phyloP scores from a whole-genome alignment of 1,284 basidiomycete genomes.

The Marasmius sp. region DNA sequence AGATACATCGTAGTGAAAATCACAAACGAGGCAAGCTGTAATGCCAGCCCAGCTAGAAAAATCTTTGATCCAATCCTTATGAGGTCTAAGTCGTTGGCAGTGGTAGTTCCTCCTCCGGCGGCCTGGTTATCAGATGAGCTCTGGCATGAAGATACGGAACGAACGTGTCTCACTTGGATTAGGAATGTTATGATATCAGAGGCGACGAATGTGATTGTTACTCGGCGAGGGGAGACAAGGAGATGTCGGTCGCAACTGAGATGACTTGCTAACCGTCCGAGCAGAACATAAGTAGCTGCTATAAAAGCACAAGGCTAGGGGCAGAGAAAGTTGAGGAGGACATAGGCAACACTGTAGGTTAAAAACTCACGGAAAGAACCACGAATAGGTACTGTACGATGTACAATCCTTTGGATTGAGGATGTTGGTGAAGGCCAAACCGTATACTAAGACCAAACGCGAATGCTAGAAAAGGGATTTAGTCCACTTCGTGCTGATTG shows the following conservation, averaged over 20 bases:
- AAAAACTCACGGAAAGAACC: conserved; percentile 55
- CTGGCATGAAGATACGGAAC: not conserved
- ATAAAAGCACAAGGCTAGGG: conserved; percentile 72
- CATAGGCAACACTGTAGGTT: conserved; percentile 7
- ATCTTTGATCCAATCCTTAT: conserved; percentile 35
- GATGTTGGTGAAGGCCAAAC: conserved; percentile 45
- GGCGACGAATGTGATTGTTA: conserved; percentile 52
- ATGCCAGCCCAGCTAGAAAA: conserved; percentile 61
- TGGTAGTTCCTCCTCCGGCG: conserved; percentile 40
- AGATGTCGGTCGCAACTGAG: conserved; percentile 52
- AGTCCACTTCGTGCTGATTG: not conserved
- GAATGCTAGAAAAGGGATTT: conserved; percentile 35
- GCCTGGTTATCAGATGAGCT: conserved; percentile 35
- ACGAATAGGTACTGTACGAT: conserved; percentile 64
- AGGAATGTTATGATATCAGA: conserved; percentile 71
- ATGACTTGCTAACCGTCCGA: conserved; percentile 59
- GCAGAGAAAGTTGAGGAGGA: not conserved
- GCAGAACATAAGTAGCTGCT: conserved; percentile 68
- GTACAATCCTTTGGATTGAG: conserved; percentile 49
- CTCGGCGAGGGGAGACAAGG: conserved; percentile 50
- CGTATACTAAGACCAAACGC: conserved; percentile 52
- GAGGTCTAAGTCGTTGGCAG: conserved; percentile 29
- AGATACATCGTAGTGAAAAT: conserved; percentile 59
- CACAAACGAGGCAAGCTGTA: conserved; percentile 65
- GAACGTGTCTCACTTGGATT: conserved; percentile 46